Evolutionary conservation across 352 stramenopile species (phyloP).

Genomic region (Lagenidium sp.): DNA sequence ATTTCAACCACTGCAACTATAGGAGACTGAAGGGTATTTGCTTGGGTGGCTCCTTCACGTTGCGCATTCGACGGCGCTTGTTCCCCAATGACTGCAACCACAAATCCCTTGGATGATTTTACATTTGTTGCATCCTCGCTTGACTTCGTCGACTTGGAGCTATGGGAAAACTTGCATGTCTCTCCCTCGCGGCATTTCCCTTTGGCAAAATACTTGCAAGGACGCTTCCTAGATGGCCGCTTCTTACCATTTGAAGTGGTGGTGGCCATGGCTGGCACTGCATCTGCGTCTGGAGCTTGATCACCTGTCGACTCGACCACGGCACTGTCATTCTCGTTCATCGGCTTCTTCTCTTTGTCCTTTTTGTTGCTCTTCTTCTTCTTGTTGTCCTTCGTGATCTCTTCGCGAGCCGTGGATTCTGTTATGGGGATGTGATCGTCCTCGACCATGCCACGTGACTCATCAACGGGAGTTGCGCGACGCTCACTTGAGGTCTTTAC

Average conservation of each 20-base stretch:
- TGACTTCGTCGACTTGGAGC: no score
- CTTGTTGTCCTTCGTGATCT: background rate
- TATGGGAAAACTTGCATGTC: constrained; percentile 43
- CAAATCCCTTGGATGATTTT: no score
- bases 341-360: constrained; percentile 3
- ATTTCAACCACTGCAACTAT: background rate
- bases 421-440: constrained; percentile 17
- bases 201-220: constrained; percentile 49
- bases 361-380: background rate
- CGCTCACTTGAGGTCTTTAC: no score
- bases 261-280: background rate
- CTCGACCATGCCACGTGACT: no score
- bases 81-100: no score
- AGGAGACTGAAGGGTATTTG: background rate
- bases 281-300: background rate
- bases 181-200: constrained; percentile 40
- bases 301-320: background rate
- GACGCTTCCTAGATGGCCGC: background rate
- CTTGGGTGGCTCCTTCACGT: no score
- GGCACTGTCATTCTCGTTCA: no score
- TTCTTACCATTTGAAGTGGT: background rate
- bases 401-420: background rate
- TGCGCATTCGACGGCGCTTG: no score
- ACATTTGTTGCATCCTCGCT: no score
- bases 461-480: no score